Evolutionary conservation across 306 rosid genomes (phyloP), one percentile per base, ranked within the genome.

Genomic region (Dryas octopetala): DNA sequence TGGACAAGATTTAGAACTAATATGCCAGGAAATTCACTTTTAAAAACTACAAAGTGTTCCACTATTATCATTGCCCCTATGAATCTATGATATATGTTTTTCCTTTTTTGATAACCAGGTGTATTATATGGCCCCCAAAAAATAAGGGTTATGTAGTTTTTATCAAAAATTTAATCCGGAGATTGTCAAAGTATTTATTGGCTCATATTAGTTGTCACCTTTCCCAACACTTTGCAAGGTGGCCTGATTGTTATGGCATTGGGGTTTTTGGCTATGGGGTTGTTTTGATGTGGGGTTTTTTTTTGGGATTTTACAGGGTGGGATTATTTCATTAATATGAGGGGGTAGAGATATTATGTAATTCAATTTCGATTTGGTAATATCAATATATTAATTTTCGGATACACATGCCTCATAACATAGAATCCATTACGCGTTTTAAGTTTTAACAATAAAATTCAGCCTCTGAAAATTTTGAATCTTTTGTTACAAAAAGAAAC

Each of bases 251-350:
- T 74, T 19, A 57, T 62, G 51, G 87, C 68, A n/a, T 26, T 84
- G 14, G 92, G 89, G 32, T 10, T 91, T 1, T 76, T 88, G 50
- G 78, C 70, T 4, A 59, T 71, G 76, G 85, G 85, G 71, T 77
- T 80, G 57, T 79, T 81, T 50, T 85, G 80, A 77, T 89, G 49
- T 76, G 66, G 43, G 32, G 7, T 23, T 23, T 13, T 1, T 45
- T 32, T 50, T 49, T 40, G n/a, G 48, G 66, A 13, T 10, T 7
- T 74, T 79, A 1, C 17, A 47, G 41, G 44, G 54, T 5, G 47
- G 50, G 45, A 71, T 58, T 72, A 6, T 47, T 14, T 47, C 9
- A 59, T 1, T 4, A 6, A 32, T 13, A n/a, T 14, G 49, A 4
- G 45, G 66, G 76, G 5, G 44, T 28, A 16, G 49, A 63, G 68